Base-by-base conservation (phyloP, 345 rosid species). In the Eucalyptus virginea region DNA sequence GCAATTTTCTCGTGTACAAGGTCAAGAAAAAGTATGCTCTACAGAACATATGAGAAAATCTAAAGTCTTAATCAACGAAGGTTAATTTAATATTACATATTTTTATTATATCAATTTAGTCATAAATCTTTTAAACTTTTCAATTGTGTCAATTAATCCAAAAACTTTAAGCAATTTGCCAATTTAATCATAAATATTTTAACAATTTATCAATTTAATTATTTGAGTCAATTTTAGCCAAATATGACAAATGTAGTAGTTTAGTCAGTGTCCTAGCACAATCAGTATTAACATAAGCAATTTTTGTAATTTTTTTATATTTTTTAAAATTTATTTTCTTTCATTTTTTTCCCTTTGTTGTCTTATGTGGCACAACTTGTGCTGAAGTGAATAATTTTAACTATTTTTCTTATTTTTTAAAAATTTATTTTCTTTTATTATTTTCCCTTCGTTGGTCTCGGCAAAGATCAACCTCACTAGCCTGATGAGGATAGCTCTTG, bases 251-350 rank as follows among this genome's bases (percentile, higher is more conserved):
- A 4, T 2, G 0, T 21, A 56, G 12, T 56, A 24, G 28, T 4
- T 24, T 56, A 56, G 28, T 10, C 30, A 23, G 0, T 21, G 62
- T 56, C 5, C 1, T 54, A 54, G 0, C 5, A 56, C 5, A 23
- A 54, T 2, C 1, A 9, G 0, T 1, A 2, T 24, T 56, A 56
- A 4, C 1, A 1, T 56, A 4, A 10, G 12, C 1, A 24, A 23
- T 9, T 56, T 56, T 56, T 24, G 28, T 0, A 23, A 56, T 23
- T 56, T 52, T 10, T 56, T 56, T 24, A 56, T 56, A 23, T n/a
- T 51, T 56, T 9, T 23, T 54, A 19, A 56, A 56, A 4, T 56
- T 56, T 2, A 5, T 56, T 56, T 56, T 2, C 12, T 23, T 54
- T 54, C 51, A 1, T 54, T 8, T 19, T 51, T 54, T 56, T 23